Base-by-base conservation (phyloP, 2,329 filamentous ascomycete species). In the Epichloe gansuensis region DNA sequence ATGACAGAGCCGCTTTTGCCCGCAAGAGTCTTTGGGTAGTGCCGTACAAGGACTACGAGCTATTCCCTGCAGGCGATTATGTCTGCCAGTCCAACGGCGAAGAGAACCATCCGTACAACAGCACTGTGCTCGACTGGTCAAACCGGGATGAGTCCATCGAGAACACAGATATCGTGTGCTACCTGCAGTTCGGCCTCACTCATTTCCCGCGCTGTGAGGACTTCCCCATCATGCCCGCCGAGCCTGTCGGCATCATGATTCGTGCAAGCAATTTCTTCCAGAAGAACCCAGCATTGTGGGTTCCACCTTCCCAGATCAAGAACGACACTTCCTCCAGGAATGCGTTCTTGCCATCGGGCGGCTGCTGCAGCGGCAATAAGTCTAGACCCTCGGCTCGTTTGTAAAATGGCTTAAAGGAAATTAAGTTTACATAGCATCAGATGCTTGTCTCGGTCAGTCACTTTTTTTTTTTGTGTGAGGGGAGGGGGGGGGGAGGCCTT, bases 181-280 rank as follows among this genome's bases (percentile, higher is more conserved):
- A 73, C 71, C 64, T 75, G 12, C 71, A 74, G 35, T 70, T 70
- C 56, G 66, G 78, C 23, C 73, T 82, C 47, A 82, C 78, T 38
- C 79, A 82, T 58, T 74, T 82, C 27, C 80, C 80, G 0, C 69
- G 81, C 5, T 71, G 78, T 25, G 81, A 84, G 60, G 81, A 85
- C 60, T 85, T 84, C 65, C 81, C 81, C 1, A 77, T 85, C 41
- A 85, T 85, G 82, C 81, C 81, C 0, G 75, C 74, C 58, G 81
- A 85, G 64, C 74, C 68, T 13, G 61, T 76, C 15, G 70, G 69
- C 57, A 72, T 78, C 1, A 63, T 65, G 45, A 59, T 78, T 39
- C 71, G 74, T 57, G 74, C 75, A 0, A 71, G 70, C 4, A 76
- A 77, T 54, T 78, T 78, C 57, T 78, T 77, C 55, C 66, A 70